Percentiles rank a stretch among this genome's conserved stretches.
phyloP scores from a whole-genome alignment of 73 alveolate species.

The Symbiodinium pilosum region DNA sequence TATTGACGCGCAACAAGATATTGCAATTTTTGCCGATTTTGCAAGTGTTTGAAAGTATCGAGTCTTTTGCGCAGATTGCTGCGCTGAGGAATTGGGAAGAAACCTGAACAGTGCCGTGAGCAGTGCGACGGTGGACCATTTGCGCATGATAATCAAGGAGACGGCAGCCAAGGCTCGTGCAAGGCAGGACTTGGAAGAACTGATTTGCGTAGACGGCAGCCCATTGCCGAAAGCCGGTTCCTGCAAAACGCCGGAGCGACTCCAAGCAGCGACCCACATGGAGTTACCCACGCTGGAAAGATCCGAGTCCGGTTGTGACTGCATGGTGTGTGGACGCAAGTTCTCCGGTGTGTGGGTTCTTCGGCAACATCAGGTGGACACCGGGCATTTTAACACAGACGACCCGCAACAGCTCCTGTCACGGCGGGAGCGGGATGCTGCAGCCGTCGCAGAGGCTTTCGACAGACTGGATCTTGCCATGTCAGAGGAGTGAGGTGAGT shows the following conservation, averaged over 20 bases:
- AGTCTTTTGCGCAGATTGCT: background rate
- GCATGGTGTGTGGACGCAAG: slow-evolving; percentile 16
- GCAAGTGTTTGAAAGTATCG: background rate
- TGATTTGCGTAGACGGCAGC: slow-evolving; percentile 63
- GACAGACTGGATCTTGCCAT: slow-evolving; percentile 20
- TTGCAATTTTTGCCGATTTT: background rate
- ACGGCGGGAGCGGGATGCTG: background rate
- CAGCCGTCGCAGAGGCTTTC: background rate
- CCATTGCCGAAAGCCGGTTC: slow-evolving; percentile 46
- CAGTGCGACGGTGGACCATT: slow-evolving; percentile 2
- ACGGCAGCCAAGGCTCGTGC: background rate
- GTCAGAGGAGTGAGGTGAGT: background rate
- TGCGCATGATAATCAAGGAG: background rate
- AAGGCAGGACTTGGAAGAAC: background rate
- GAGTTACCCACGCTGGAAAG: slow-evolving; percentile 6
- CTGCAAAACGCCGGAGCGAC: too few species aligned
- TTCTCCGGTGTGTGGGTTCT: slow-evolving; percentile 49
- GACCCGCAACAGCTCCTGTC: background rate
- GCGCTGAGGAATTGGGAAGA: slow-evolving; percentile 52
- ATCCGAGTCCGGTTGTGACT: background rate
- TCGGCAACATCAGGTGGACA: slow-evolving; percentile 80
- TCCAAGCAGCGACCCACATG: background rate
- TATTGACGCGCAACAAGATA: slow-evolving; percentile 23
- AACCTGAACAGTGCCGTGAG: slow-evolving; percentile 1
- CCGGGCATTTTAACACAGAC: slow-evolving; percentile 68